A percentile compares a stretch with the other conserved stretches of the same genome.
phyloP scores from a whole-genome alignment of 2,329 filamentous ascomycete species.

The Fusarium torreyae region DNA sequence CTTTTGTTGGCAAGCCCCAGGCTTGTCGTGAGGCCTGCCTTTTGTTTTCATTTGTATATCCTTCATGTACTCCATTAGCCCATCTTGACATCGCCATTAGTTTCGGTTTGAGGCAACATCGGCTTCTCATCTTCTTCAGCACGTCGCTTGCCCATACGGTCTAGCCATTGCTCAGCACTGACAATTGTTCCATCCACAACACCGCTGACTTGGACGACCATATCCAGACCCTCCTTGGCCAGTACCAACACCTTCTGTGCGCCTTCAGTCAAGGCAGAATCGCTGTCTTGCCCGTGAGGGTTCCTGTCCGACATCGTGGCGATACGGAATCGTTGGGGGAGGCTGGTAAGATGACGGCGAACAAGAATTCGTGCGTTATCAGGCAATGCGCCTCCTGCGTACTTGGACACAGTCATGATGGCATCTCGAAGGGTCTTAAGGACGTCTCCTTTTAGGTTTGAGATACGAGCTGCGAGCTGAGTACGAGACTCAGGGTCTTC shows the following conservation, averaged over 20 bases:
- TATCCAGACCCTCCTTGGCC: slow-evolving; percentile 91
- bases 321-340: slow-evolving; percentile 86
- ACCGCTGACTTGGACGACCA: slow-evolving; percentile 91
- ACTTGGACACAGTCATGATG: slow-evolving; percentile 87
- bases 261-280: slow-evolving; percentile 62
- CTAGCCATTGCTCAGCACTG: slow-evolving; percentile 93
- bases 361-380: slow-evolving; percentile 90
- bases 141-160: slow-evolving; percentile 72
- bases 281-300: slow-evolving; percentile 53
- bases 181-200: slow-evolving; percentile 91
- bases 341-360: slow-evolving; percentile 83
- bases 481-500: slow-evolving; percentile 47
- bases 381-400: slow-evolving; percentile 91
- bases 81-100: slow-evolving; percentile 52
- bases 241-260: slow-evolving; percentile 87
- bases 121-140: slow-evolving; percentile 50
- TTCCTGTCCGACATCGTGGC: slow-evolving; percentile 68
- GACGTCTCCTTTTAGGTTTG: slow-evolving; percentile 77
- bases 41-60: slow-evolving; percentile 19
- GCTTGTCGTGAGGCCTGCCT: slow-evolving; percentile 9
- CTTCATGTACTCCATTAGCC: slow-evolving; percentile 30
- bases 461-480: slow-evolving; percentile 74
- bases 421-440: slow-evolving; percentile 85
- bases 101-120: slow-evolving; percentile 41
- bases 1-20: slow-evolving; percentile 22